These are phyloP conservation scores for Salvia hispanica DNA, from an alignment of 257 asterid species.

Conservation along the genomic window DNA sequence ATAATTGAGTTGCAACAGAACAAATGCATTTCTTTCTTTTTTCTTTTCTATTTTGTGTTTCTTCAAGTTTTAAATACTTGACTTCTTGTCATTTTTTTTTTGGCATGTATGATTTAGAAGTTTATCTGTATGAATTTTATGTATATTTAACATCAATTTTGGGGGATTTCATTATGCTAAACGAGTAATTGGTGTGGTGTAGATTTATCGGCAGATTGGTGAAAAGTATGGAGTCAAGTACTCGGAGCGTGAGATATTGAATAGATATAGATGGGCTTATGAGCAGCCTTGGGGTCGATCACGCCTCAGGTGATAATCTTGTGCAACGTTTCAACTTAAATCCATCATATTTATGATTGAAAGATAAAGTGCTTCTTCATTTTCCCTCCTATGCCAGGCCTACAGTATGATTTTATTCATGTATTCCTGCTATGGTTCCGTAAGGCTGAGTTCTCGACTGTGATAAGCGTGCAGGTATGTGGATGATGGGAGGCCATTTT, in stretches of 20 bases:
- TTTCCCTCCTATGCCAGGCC: background rate
- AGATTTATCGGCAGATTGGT: conserved; percentile 91
- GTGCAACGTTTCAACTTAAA: conserved; percentile 2
- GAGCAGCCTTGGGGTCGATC: conserved; percentile 98
- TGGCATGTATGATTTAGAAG: background rate
- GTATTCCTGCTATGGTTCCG: conserved; percentile 18
- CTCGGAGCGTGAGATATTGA: conserved; percentile 82
- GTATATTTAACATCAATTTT: background rate
- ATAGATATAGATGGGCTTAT: conserved; percentile 87
- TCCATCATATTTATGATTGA: background rate
- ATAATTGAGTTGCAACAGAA: background rate
- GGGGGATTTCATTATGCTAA: background rate
- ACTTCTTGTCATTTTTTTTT: background rate
- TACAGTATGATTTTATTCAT: background rate
- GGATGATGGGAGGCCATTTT: conserved; percentile 92
- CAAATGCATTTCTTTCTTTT: background rate
- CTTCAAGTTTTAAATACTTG: no score
- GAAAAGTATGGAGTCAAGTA: conserved; percentile 90
- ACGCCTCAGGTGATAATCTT: conserved; percentile 73
- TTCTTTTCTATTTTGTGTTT: no score
- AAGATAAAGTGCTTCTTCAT: background rate
- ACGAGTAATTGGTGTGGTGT: conserved; percentile 26
- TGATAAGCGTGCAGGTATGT: conserved; percentile 62
- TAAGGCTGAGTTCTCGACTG: background rate
- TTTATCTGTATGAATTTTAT: background rate